Percentiles rank a stretch among this genome's conserved stretches.
phyloP scores from a whole-genome alignment of 2,329 filamentous ascomycete species.

The Trichophyton mentagrophytes region DNA sequence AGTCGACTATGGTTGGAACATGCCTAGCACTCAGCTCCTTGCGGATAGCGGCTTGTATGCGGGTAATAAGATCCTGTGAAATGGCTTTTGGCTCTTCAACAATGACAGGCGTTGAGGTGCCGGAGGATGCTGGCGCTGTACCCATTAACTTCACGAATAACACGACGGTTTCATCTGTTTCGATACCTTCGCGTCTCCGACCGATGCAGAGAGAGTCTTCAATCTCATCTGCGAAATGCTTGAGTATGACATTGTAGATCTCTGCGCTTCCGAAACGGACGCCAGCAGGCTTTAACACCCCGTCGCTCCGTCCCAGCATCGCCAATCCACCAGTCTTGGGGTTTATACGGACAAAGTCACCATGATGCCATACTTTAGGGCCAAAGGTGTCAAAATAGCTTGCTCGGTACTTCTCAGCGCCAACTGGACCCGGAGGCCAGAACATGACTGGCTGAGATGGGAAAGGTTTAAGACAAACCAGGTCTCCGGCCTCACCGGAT shows the following conservation, averaged over 20 bases:
- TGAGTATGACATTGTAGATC: conserved; percentile 87
- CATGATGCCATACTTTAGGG: conserved; percentile 69
- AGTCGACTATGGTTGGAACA: conserved; percentile 71
- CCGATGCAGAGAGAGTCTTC: conserved; percentile 85
- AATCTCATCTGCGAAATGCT: conserved; percentile 64
- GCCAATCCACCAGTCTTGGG: conserved; percentile 61
- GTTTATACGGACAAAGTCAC: conserved; percentile 72
- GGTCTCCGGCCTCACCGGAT: conserved; percentile 63
- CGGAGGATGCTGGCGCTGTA: conserved; percentile 10
- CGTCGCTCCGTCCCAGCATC: conserved; percentile 88
- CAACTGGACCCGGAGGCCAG: conserved; percentile 54
- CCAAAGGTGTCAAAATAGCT: conserved; percentile 82
- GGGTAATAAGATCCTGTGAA: conserved; percentile 44
- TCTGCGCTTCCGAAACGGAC: conserved; percentile 88
- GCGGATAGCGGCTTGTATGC: conserved; percentile 57
- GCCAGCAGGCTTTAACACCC: conserved; percentile 81
- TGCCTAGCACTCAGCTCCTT: conserved; percentile 76
- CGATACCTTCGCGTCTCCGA: conserved; percentile 51
- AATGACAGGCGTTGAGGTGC: conserved; percentile 10
- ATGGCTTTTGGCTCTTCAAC: conserved; percentile 40
- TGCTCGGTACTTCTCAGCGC: conserved; percentile 61
- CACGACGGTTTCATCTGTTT: conserved; percentile 74
- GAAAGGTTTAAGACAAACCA: conserved; percentile 77
- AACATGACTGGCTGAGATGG: conserved; percentile 85
- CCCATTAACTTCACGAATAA: conserved; percentile 68